Conservation (phyloP, 106 monocot species). For the Ottelia alismoides region DNA sequence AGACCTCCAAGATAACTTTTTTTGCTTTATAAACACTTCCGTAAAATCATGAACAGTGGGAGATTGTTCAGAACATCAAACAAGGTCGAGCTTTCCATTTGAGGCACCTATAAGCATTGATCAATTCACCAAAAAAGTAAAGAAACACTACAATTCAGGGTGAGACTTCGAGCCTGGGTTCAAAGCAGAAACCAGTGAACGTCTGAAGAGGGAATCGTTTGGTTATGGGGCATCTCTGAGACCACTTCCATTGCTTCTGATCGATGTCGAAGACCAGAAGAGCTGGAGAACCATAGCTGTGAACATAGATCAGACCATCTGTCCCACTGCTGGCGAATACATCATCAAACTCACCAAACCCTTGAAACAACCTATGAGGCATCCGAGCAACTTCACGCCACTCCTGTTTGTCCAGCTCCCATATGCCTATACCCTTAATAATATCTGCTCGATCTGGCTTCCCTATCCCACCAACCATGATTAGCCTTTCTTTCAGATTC, state of each 20-base stretch:
- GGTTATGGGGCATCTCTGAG: constrained; percentile 43
- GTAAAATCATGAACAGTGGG: no score
- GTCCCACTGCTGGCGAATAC: constrained; percentile 63
- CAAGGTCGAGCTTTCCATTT: no score
- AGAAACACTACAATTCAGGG: constrained; percentile 31
- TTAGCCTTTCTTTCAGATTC: constrained; percentile 55
- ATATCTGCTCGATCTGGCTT: constrained; percentile 56
- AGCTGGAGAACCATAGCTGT: constrained; percentile 47
- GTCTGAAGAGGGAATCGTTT: constrained; percentile 68
- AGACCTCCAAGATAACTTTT: no score
- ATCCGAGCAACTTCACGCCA: constrained; percentile 60
- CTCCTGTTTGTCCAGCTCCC: constrained; percentile 41
- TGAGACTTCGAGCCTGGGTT: constrained; percentile 49
- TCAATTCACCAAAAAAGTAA: no score
- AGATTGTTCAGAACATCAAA: no score
- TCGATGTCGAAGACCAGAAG: constrained; percentile 50
- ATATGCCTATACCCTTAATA: constrained; percentile 73
- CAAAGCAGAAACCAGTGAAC: constrained; percentile 66
- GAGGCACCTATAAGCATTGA: no score
- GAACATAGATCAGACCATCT: constrained; percentile 41
- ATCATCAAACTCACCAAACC: constrained; percentile 71
- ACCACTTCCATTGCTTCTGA: constrained; percentile 61
- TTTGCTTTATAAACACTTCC: no score
- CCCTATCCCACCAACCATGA: constrained; percentile 72
- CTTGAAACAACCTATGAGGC: constrained; percentile 68